Evolutionary conservation across 441 rosid species (phyloP).

Genomic region (Macaranga tanarius): DNA sequence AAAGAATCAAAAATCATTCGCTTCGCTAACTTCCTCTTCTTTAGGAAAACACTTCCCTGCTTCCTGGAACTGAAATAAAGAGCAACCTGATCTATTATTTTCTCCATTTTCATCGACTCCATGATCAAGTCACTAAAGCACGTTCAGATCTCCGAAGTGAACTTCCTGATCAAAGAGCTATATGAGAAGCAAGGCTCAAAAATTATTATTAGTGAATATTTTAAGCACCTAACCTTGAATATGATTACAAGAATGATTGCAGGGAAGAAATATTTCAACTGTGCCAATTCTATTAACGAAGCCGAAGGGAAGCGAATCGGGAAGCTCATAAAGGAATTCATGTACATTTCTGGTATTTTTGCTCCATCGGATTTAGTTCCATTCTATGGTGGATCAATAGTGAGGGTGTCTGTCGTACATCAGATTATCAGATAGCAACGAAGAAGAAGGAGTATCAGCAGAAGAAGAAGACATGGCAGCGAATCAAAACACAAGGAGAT

Average conservation of each 20-base stretch:
- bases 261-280: conserved; percentile 20
- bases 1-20: too few relatives aligned
- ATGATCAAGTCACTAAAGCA: conserved; percentile 17
- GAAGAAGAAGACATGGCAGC: too few relatives aligned
- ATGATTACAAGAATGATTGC: conserved; percentile 24
- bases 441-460: too few relatives aligned
- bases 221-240: conserved; percentile 13
- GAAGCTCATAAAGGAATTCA: conserved; percentile 13
- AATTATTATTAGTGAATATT: conserved; percentile 12
- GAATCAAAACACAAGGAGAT: conserved; percentile 65
- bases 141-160: conserved; percentile 18
- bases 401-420: too few relatives aligned
- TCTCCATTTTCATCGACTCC: too few relatives aligned
- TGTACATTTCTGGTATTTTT: conserved; percentile 21
- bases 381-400: conserved; percentile 16
- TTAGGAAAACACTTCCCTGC: too few relatives aligned
- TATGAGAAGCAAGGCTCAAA: neutral
- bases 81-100: too few relatives aligned
- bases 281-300: neutral
- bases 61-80: too few relatives aligned
- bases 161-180: conserved; percentile 13
- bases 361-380: conserved; percentile 26
- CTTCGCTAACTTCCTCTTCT: too few relatives aligned
- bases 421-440: too few relatives aligned
- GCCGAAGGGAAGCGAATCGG: conserved; percentile 19